A percentile compares a stretch with the other conserved stretches of the same genome.
Conservation (phyloP, 2,329 filamentous ascomycete genomes). For the Westerdykella aurantiaca region DNA sequence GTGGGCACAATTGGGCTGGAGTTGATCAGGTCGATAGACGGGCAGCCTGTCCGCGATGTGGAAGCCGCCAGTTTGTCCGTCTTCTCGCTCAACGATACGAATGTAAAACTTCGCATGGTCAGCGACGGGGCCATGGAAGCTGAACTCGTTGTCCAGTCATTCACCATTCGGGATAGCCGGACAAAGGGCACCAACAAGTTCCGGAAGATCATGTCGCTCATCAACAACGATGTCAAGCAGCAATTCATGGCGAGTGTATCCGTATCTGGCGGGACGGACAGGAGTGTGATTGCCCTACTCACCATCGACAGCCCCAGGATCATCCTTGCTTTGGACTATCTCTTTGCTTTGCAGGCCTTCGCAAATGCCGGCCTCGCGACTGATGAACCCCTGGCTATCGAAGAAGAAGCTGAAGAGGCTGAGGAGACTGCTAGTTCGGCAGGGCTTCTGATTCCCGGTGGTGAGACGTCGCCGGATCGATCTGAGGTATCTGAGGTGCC, state of each 20-base stretch:
- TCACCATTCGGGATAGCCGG: conserved; percentile 92
- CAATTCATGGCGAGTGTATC: conserved; percentile 98
- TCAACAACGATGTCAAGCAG: conserved; percentile 84
- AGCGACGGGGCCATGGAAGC: conserved; percentile 88
- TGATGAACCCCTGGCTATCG: conserved; percentile 53
- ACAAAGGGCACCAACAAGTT: conserved; percentile 88
- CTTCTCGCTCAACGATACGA: conserved; percentile 90
- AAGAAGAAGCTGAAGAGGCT: conserved; percentile 54
- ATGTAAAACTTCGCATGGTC: conserved; percentile 85
- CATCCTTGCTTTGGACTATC: conserved; percentile 92
- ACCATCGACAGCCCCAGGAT: conserved; percentile 91
- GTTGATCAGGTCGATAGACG: conserved; percentile 69
- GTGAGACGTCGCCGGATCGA: conserved; percentile 17
- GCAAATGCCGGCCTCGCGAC: conserved; percentile 61
- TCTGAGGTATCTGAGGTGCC: conserved; percentile 21
- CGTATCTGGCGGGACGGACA: conserved; percentile 78
- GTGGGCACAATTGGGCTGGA: conserved; percentile 84
- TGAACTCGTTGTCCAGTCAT: conserved; percentile 87
- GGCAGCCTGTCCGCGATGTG: conserved; percentile 71
- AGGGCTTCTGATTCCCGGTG: conserved; percentile 33
- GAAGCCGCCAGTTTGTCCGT: conserved; percentile 79
- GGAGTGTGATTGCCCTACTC: conserved; percentile 80
- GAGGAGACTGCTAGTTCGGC: conserved; percentile 37
- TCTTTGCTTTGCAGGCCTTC: conserved; percentile 84
- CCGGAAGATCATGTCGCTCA: conserved; percentile 94